phyloP scores from a whole-genome alignment of 805 yeast genomes.

The Candida berthetii region DNA sequence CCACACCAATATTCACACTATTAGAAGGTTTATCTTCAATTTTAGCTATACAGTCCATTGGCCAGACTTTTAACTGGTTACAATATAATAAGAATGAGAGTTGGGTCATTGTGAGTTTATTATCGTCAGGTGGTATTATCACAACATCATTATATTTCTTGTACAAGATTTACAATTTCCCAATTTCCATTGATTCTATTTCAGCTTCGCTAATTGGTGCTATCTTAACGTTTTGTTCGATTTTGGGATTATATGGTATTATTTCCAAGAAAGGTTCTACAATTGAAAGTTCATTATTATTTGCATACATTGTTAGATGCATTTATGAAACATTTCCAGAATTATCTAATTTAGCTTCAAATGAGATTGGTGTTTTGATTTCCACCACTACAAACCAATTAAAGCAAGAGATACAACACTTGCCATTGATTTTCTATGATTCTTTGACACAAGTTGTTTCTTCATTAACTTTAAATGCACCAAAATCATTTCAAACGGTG shows the following conservation, averaged over 20 bases:
- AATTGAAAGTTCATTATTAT: constrained; percentile 79
- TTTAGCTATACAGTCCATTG: constrained; percentile 86
- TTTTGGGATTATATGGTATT: constrained; percentile 79
- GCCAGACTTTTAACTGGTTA: constrained; percentile 74
- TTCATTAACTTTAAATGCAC: constrained; percentile 16
- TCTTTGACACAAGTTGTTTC: constrained; percentile 16
- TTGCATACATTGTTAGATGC: constrained; percentile 89
- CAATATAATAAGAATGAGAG: constrained; percentile 54
- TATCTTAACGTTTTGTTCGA: constrained; percentile 66
- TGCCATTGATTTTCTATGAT: constrained; percentile 21
- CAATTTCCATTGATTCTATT: constrained; percentile 53
- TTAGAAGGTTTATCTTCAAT: constrained; percentile 92
- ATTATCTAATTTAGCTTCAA: constrained; percentile 51
- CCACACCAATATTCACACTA: constrained; percentile 85
- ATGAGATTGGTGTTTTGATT: constrained; percentile 32
- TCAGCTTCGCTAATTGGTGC: constrained; percentile 86
- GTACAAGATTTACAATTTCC: constrained; percentile 76
- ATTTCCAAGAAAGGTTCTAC: constrained; percentile 80
- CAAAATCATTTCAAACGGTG: constrained; percentile 23
- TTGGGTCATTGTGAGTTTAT: constrained; percentile 71
- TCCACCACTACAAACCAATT: constrained; percentile 26
- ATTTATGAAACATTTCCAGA: constrained; percentile 91
- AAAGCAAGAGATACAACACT: constrained; percentile 24
- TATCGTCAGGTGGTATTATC: constrained; percentile 67
- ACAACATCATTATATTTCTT: constrained; percentile 75